These are phyloP conservation scores for Scedosporium dehoogii DNA, from an alignment of 2,329 filamentous ascomycete genomes.

Conservation along the genomic window DNA sequence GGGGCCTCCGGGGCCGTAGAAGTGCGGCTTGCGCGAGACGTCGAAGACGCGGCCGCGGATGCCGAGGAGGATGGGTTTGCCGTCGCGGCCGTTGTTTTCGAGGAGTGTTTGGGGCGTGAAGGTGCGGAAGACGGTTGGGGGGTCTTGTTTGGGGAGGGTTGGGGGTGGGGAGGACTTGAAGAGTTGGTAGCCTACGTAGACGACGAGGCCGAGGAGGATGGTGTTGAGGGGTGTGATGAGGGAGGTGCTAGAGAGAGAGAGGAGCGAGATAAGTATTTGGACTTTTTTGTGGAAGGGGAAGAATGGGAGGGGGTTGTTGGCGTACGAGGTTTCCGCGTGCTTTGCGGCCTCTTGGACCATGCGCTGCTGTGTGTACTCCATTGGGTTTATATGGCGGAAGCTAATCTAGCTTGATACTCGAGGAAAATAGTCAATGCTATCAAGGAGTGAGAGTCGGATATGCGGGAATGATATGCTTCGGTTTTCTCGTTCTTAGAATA, in stretches of 20 bases:
- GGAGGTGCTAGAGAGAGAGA: slow-evolving; percentile 23
- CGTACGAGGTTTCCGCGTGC: slow-evolving; percentile 20
- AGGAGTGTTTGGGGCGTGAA: slow-evolving; percentile 75
- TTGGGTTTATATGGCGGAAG: slow-evolving; percentile 14
- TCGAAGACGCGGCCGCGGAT: slow-evolving; percentile 89
- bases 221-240: slow-evolving; percentile 54
- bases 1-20: slow-evolving; percentile 91
- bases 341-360: slow-evolving; percentile 42
- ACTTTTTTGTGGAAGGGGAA: neutral
- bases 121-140: slow-evolving; percentile 53
- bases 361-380: slow-evolving; percentile 50
- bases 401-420: neutral
- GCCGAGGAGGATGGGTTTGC: slow-evolving; percentile 74
- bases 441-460: too few species aligned
- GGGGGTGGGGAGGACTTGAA: slow-evolving; percentile 35
- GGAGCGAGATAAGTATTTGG: neutral
- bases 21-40: slow-evolving; percentile 75
- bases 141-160: slow-evolving; percentile 36
- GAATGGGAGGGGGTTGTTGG: neutral
- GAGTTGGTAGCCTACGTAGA: slow-evolving; percentile 49
- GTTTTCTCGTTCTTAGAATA: too few species aligned
- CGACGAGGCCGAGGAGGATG: slow-evolving; percentile 44
- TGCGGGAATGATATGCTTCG: too few species aligned
- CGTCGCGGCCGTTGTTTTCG: slow-evolving; percentile 69
- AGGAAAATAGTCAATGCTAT: too few species aligned